Evolutionary conservation across 108 stramenopile species (phyloP), one percentile per base, ranked within the genome.

Genomic region (Nitzschia sp.): DNA sequence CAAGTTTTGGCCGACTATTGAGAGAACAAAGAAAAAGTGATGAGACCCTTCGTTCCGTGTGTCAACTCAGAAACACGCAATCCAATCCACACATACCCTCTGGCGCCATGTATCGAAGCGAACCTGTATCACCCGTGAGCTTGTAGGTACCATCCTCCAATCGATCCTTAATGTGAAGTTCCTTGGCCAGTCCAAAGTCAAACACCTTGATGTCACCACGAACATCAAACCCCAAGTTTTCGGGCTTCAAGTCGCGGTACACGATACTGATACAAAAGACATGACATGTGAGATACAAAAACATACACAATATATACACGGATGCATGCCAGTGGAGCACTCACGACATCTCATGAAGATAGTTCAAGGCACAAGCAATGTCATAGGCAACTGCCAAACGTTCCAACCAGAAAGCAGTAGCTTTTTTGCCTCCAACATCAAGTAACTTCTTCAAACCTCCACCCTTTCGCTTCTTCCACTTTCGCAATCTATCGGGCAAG

Each of bases 161-260:
- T 46, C 67, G 55, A 3, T 69, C 68, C 0, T 44, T 19, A 24
- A 34, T 52, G 43, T 81, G 55, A 46, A 81, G 59, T 63, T 86
- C 84, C 41, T 76, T 79, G 14, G 89, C 88, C 63, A 92, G 88
- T 15, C 86, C 86, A 73, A 87, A 87, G 74, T 87, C 86, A 72
- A 87, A 87, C 0, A 87, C 57, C 50, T 87, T 87, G 21, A 84
- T 71, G 72, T 87, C 81, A 12, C 78, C 66, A 6, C 66, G 66
- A 26, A 67, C 66, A 63, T 85, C 84, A 52, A 85, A 85, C 6
- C 84, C 84, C 57, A 85, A 72, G 43, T 83, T 83, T 11, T 77
- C 75, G 17, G 70, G 80, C 59, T 80, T 80, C 61, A 88, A 73
- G 62, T 90, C 89, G 41, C 89, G 82, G 66, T 87, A 90, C 42